Base-by-base conservation (phyloP, 768 basidiomycete genomes). In the Auricularia auricula-judae region DNA sequence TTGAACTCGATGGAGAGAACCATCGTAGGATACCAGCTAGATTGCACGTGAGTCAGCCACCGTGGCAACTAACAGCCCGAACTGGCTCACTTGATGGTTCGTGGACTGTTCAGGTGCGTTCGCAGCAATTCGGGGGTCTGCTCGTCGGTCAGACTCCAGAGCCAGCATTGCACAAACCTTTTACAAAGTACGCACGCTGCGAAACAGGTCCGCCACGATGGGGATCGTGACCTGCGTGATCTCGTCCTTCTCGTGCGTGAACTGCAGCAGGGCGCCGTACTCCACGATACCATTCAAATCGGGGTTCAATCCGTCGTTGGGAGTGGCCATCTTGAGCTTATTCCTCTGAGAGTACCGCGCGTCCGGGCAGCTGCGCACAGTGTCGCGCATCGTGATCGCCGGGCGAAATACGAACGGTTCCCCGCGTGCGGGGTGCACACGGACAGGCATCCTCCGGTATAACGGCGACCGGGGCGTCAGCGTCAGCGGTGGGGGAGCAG, bases 21-120 rank as follows among this genome's bases (percentile, higher is more conserved):
- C 74, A 88, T 77, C 0, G 87, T 88, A 14, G 86, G 84, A 69
- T 75, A 83, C 87, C 86, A 87, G 44, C 84, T 85, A 29, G 29
- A 29, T 29, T 29, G 29, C 29, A 29, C 1, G 29, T 29, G 1
- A 29, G 29, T 29, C 29, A 29, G 29, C 29, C 29, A 29, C 29
- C 29, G 29, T 29, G 29, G 2, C 29, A 29, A 29, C 29, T 29
- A 1, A 29, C 29, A 29, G 1, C 29, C 29, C 1, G 29, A 29
- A 2, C 29, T 29, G 1, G 10, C 21, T 18, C 47, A 16, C 47
- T 51, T 51, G 47, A 51, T 39, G 8, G 8, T 39, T 7, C 39
- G 39, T 8, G 39, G 39, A 7, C 39, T 12, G 39, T 39, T 39
- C 8, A 39, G 39, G 39, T 39, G 39, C 12, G 39, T 12, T 39